Evolutionary conservation across 768 basidiomycete genomes (phyloP).

Genomic region (Suillus spraguei): DNA sequence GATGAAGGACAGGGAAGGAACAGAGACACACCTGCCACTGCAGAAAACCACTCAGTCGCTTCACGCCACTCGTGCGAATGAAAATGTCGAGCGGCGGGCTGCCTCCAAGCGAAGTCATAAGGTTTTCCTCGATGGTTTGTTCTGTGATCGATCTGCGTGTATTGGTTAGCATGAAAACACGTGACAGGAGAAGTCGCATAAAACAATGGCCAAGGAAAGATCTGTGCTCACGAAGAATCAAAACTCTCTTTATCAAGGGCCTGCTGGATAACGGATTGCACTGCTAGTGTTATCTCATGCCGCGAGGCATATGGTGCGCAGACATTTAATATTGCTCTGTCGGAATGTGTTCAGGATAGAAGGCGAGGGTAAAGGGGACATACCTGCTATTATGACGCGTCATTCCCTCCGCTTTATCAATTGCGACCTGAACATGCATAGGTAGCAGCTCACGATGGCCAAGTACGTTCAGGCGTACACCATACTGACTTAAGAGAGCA

Average conservation of each 20-base stretch:
- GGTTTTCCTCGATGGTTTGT: slow-evolving; percentile 42
- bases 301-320: slow-evolving; percentile 92
- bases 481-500: slow-evolving; percentile 46
- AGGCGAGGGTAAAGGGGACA: slow-evolving; percentile 19
- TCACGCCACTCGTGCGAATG: slow-evolving; percentile 89
- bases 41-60: slow-evolving; percentile 84
- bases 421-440: slow-evolving; percentile 65
- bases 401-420: slow-evolving; percentile 70
- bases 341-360: slow-evolving; percentile 5
- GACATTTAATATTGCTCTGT: slow-evolving; percentile 85
- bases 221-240: slow-evolving; percentile 29
- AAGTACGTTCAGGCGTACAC: slow-evolving; percentile 82
- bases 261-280: slow-evolving; percentile 40
- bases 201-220: not conserved
- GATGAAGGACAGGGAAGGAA: not conserved
- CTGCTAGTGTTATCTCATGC: slow-evolving; percentile 88
- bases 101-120: slow-evolving; percentile 66
- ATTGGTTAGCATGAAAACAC: not conserved
- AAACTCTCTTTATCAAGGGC: slow-evolving; percentile 34
- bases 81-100: slow-evolving; percentile 89
- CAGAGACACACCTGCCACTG: slow-evolving; percentile 85
- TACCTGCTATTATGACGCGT: slow-evolving; percentile 77
- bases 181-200: slow-evolving; percentile 6
- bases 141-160: slow-evolving; percentile 2
- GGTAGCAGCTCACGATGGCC: slow-evolving; percentile 82